Evolutionary conservation across 345 rosid genomes (phyloP).

Genomic region (Camelina hispida): DNA sequence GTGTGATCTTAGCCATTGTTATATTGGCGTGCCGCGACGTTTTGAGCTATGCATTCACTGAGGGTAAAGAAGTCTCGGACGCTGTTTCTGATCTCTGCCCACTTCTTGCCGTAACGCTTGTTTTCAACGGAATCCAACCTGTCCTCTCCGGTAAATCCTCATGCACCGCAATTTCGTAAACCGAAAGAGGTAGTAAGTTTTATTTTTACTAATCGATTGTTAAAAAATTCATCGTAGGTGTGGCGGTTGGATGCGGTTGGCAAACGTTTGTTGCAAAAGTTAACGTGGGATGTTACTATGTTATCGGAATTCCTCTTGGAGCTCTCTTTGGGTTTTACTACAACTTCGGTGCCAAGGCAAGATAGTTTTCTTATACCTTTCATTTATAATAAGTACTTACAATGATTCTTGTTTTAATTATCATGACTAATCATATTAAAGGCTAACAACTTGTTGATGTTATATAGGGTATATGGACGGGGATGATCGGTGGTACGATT

Average conservation of each 20-base stretch:
- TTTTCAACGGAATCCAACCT: slow-evolving; percentile 76
- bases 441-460: not conserved
- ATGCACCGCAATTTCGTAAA: not conserved
- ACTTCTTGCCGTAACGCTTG: slow-evolving; percentile 61
- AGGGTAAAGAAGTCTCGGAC: slow-evolving; percentile 59
- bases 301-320: slow-evolving; percentile 71
- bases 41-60: slow-evolving; percentile 69
- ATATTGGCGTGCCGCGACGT: slow-evolving; percentile 51
- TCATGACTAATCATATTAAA: not conserved
- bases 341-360: slow-evolving; percentile 69
- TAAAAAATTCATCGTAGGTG: slow-evolving; percentile 43
- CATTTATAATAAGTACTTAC: slow-evolving; percentile 16
- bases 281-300: slow-evolving; percentile 70
- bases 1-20: slow-evolving; percentile 45
- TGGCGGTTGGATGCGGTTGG: slow-evolving; percentile 92
- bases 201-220: not conserved
- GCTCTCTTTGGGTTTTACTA: slow-evolving; percentile 65
- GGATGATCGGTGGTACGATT: slow-evolving; percentile 68
- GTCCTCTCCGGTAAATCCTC: slow-evolving; percentile 62
- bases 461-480: slow-evolving; percentile 71
- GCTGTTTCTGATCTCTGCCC: slow-evolving; percentile 79
- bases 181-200: too few species aligned
- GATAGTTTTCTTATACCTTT: not conserved
- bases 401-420: not conserved
- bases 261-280: slow-evolving; percentile 75